phyloP scores from a whole-genome alignment of 257 asterid species.

The Ophiorrhiza pumila region DNA sequence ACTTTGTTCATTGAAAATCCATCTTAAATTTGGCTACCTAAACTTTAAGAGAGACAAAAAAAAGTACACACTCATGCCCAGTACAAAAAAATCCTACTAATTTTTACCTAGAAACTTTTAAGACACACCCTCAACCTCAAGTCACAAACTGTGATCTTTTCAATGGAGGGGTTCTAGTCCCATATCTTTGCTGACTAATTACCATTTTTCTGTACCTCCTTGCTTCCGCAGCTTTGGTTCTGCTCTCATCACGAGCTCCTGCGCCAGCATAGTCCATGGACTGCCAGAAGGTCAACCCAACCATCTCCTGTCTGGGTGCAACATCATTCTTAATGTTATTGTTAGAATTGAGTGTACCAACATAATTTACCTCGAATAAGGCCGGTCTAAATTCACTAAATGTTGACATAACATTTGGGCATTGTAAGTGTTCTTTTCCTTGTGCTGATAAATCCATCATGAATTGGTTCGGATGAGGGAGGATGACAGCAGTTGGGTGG shows the following conservation, averaged over 20 bases:
- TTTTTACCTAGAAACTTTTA: too few relatives aligned
- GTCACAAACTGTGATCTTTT: background rate
- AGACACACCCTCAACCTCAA: background rate
- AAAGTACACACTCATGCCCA: too few relatives aligned
- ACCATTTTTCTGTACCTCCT: slow-evolving; percentile 50
- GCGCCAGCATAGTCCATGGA: slow-evolving; percentile 32
- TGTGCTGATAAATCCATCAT: slow-evolving; percentile 20
- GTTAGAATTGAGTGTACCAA: slow-evolving; percentile 41
- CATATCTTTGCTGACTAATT: background rate
- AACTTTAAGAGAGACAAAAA: too few relatives aligned
- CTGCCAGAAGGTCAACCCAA: slow-evolving; percentile 21
- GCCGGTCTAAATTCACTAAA: slow-evolving; percentile 13
- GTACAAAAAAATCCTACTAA: too few relatives aligned
- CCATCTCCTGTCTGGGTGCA: slow-evolving; percentile 24
- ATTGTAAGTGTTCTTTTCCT: slow-evolving; percentile 7
- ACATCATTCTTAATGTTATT: slow-evolving; percentile 45
- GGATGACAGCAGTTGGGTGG: background rate
- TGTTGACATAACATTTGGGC: slow-evolving; percentile 15
- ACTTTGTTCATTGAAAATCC: background rate
- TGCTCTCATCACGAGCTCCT: slow-evolving; percentile 21
- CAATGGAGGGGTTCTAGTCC: background rate
- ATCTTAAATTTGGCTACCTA: background rate
- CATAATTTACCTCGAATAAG: slow-evolving; percentile 6
- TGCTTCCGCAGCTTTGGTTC: slow-evolving; percentile 53
- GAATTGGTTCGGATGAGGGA: slow-evolving; percentile 16